A percentile compares a stretch with the other conserved stretches of the same genome.
These are phyloP conservation scores for Olyra latifolia DNA, from an alignment of 176 grass and related monocot species.

Conservation along the genomic window DNA sequence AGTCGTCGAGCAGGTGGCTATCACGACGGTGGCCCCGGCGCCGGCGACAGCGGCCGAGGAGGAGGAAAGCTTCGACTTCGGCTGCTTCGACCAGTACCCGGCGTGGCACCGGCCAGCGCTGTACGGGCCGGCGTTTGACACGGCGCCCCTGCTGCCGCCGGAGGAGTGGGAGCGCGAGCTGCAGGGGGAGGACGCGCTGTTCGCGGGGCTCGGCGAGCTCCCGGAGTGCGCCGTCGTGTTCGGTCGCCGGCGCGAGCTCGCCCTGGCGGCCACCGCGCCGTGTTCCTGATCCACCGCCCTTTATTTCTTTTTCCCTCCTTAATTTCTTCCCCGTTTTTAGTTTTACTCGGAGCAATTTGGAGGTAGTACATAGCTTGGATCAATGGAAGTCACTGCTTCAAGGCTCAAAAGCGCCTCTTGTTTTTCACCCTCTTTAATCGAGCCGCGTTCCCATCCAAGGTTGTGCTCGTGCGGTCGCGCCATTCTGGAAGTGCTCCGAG, in stretches of 20 bases:
- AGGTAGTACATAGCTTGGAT: conserved; percentile 56
- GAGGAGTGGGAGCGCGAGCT: conserved; percentile 54
- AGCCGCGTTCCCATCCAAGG: conserved; percentile 24
- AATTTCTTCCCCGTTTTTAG: neutral
- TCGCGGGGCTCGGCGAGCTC: conserved; percentile 88
- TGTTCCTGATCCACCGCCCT: conserved; percentile 30
- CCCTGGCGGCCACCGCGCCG: conserved; percentile 47
- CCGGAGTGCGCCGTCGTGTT: conserved; percentile 89
- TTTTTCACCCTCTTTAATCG: neutral
- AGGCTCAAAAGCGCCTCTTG: neutral
- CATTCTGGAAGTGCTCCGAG: conserved; percentile 22
- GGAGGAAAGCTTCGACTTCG: conserved; percentile 46
- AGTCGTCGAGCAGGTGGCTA: neutral
- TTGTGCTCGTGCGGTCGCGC: neutral
- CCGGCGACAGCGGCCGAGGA: conserved; percentile 5
- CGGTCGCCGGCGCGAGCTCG: conserved; percentile 44
- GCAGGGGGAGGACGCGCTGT: conserved; percentile 75
- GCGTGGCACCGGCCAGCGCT: conserved; percentile 39
- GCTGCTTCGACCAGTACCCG: conserved; percentile 48
- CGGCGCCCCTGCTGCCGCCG: conserved; percentile 35
- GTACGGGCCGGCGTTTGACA: conserved; percentile 51
- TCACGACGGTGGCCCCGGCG: conserved; percentile 26
- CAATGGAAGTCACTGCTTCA: conserved; percentile 26
- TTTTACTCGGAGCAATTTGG: conserved; percentile 41
- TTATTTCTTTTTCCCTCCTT: neutral